Conservation (phyloP, 371 early-diverging fungal genomes). For the Syncephalastrum monosporum region DNA sequence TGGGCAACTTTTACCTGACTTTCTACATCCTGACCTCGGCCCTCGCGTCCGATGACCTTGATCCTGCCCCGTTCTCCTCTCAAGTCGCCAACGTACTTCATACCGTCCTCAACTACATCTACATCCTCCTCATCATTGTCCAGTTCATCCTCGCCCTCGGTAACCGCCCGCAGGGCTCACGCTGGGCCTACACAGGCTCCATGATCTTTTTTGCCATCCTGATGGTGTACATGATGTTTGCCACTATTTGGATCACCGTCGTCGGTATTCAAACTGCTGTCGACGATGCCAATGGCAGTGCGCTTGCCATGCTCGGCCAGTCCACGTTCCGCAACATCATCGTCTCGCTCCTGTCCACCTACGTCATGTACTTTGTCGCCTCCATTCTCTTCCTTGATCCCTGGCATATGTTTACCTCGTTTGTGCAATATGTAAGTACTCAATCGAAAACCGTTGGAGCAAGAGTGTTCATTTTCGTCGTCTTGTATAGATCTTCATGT, state of each 20-base stretch:
- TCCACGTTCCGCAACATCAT: conserved; percentile 55
- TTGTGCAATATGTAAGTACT: conserved; percentile 48
- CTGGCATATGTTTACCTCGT: conserved; percentile 73
- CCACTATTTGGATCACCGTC: conserved; percentile 52
- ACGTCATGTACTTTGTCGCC: conserved; percentile 64
- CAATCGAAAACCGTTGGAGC: no score
- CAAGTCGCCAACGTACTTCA: conserved; percentile 37
- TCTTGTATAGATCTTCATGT: conserved; percentile 68
- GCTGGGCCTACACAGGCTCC: conserved; percentile 63
- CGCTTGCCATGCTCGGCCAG: conserved; percentile 28
- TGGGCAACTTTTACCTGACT: conserved; percentile 74
- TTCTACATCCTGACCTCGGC: conserved; percentile 65
- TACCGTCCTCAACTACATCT: conserved; percentile 54
- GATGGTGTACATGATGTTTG: conserved; percentile 63
- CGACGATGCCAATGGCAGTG: conserved; percentile 10
- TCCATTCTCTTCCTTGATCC: conserved; percentile 68
- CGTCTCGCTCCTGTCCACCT: conserved; percentile 62
- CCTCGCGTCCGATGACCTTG: conserved; percentile 9
- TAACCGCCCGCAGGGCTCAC: conserved; percentile 81
- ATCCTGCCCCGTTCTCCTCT: conserved; percentile 51
- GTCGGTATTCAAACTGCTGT: conserved; percentile 40
- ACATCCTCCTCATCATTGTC: conserved; percentile 59
- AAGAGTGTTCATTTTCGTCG: conserved; percentile 60
- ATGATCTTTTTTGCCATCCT: conserved; percentile 56
- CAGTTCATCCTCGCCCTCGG: conserved; percentile 76